Conservation (phyloP, 2,329 filamentous ascomycete genomes). For the Chrysosphaeria jannelii region DNA sequence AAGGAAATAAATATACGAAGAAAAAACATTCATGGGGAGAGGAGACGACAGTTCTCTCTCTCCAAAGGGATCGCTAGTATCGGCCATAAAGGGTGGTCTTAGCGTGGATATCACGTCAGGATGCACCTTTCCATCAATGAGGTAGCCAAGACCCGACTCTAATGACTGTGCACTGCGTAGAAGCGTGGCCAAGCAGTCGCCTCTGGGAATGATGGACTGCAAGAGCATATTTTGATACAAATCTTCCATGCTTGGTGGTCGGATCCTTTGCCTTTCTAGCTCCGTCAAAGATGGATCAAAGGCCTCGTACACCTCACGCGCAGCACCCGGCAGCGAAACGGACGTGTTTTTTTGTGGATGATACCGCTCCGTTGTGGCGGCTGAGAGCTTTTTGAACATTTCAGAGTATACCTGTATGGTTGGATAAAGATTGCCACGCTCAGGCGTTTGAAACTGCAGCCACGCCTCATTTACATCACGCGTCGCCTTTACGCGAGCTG, state of each 20-base stretch:
- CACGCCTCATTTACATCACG: constrained; percentile 31
- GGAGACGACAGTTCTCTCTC: no score
- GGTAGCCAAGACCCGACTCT: constrained; percentile 16
- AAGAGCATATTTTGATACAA: constrained; percentile 28
- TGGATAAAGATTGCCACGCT: constrained; percentile 8
- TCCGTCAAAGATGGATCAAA: constrained; percentile 27
- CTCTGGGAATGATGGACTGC: constrained; percentile 16
- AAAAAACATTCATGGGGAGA: background rate
- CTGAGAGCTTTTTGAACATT: constrained; percentile 27
- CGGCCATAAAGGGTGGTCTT: no score
- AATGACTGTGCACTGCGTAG: constrained; percentile 19
- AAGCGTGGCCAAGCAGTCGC: constrained; percentile 21
- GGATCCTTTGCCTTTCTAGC: constrained; percentile 31
- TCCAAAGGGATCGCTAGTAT: no score
- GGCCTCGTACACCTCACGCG: constrained; percentile 20
- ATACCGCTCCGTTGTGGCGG: constrained; percentile 6
- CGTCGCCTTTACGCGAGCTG: constrained; percentile 24
- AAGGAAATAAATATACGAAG: no score
- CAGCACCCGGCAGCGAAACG: constrained; percentile 16
- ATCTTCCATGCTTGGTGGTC: constrained; percentile 24
- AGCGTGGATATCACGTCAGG: constrained; percentile 2
- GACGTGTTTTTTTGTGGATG: background rate
- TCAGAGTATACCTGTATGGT: constrained; percentile 19
- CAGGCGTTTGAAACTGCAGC: constrained; percentile 13
- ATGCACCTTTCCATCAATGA: constrained; percentile 14